phyloP scores from a whole-genome alignment of 2,329 filamentous ascomycete species.

The Alternaria conjuncta region DNA sequence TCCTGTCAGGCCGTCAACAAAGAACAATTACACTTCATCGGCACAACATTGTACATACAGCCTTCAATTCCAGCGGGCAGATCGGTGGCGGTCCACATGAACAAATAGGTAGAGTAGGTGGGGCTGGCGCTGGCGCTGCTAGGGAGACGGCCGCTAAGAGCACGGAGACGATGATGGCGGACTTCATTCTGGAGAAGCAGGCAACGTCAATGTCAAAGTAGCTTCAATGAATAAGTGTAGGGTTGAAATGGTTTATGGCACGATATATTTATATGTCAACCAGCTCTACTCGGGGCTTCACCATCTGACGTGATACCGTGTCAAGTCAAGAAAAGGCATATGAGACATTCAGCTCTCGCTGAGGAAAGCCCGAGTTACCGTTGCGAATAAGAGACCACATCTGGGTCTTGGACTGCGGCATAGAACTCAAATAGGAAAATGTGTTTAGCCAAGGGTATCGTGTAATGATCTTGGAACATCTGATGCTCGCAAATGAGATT shows the following conservation, averaged over 20 bases:
- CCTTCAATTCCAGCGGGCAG: not conserved
- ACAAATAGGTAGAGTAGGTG: not conserved
- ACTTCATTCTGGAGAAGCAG: not conserved
- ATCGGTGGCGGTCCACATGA: not conserved
- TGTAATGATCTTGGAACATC: not conserved
- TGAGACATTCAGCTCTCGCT: not conserved
- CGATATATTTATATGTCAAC: not conserved
- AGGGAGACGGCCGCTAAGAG: not conserved
- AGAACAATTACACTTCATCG: accelerated
- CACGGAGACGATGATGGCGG: not conserved
- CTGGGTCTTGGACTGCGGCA: not conserved
- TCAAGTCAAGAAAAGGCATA: not conserved
- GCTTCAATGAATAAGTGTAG: accelerated
- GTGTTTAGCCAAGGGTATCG: not conserved
- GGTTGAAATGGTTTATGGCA: accelerated
- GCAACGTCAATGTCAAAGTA: not conserved
- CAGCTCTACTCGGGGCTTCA: not conserved
- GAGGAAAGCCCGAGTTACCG: not conserved
- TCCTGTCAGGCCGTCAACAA: not conserved
- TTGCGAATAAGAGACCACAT: not conserved
- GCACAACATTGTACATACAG: not conserved
- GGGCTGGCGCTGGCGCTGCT: not conserved
- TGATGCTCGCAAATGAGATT: not conserved
- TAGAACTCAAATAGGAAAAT: not conserved
- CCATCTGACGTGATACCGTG: not conserved